Evolutionary conservation across 345 rosid genomes (phyloP), one percentile per base, ranked within the genome.

Genomic region (Gossypium thurberi): DNA sequence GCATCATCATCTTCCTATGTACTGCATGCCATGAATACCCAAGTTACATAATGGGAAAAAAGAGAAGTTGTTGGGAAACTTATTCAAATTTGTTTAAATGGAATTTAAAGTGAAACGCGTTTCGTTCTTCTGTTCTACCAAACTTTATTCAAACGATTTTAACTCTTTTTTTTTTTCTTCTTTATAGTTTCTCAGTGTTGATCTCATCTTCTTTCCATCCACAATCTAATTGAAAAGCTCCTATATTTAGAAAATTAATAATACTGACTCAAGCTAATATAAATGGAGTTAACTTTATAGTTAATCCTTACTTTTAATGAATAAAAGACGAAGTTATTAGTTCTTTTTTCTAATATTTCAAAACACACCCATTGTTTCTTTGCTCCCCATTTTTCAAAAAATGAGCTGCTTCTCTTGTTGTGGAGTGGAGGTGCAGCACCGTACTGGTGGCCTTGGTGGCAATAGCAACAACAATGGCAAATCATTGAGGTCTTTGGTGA

Each of bases 401-500:
- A 72, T 75, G 78, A 66, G 74, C 10, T 72, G 69, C 70, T 72
- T 71, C 47, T 60, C 55, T 40, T 75, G 76, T 59, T 66, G 72
- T 46, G 6, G 60, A 48, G 65, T 59, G 47, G 48, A 56, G 3
- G 14, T 40, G 15, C 43, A 25, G 65, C 50, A 26, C 15, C 58
- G 25, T 1, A 14, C 6, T 17, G 12, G 40, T 44, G 57, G 7
- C 44, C 7, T 26, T 55, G 69, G 21, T 18, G 13, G 28, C 52
- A 42, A 33, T 21, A n/a, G 58, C 58, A 61, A 58, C 26, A 70
- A 20, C 0, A 68, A 66, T 20, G n/a, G 42, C 18, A 63, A 28
- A 48, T 65, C 70, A 18, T 78, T 76, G 26, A 78, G 74, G 18
- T 43, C 79, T 28, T 77, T 82, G 0, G 59, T 84, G 28, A 74